These are phyloP conservation scores for Waltergamsia citrina DNA, from an alignment of 2,329 filamentous ascomycete species.

Conservation along the genomic window DNA sequence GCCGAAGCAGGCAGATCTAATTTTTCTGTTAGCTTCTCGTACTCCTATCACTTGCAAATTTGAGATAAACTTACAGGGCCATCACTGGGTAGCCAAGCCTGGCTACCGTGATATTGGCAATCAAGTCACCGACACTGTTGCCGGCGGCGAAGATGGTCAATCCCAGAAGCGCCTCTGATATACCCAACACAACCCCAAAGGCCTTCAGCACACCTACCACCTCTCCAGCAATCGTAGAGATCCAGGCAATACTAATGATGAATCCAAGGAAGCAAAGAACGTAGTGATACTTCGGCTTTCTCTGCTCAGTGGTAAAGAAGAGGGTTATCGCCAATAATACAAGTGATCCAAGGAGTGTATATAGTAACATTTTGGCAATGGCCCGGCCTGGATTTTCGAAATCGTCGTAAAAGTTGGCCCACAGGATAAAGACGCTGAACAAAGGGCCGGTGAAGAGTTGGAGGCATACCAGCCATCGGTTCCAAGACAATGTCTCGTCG, in stretches of 20 bases:
- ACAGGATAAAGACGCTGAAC: slow-evolving; percentile 70
- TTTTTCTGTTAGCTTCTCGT: slow-evolving; percentile 11
- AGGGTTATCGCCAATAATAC: slow-evolving; percentile 58
- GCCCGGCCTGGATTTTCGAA: slow-evolving; percentile 37
- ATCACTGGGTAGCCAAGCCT: slow-evolving; percentile 92
- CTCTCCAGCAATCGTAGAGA: slow-evolving; percentile 89
- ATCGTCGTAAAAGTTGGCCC: slow-evolving; percentile 56
- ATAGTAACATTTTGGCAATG: slow-evolving; percentile 48
- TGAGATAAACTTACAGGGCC: slow-evolving; percentile 51
- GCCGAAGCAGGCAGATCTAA: slow-evolving; percentile 83
- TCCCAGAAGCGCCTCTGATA: slow-evolving; percentile 89
- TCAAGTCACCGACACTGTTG: slow-evolving; percentile 87
- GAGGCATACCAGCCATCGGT: slow-evolving; percentile 77
- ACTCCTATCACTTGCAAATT: not conserved
- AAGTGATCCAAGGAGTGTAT: slow-evolving; percentile 60
- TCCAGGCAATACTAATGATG: slow-evolving; percentile 87
- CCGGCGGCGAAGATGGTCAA: slow-evolving; percentile 94
- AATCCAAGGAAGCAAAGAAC: slow-evolving; percentile 85
- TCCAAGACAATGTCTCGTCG: slow-evolving; percentile 57
- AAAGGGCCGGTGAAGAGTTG: slow-evolving; percentile 83
- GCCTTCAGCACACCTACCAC: slow-evolving; percentile 93
- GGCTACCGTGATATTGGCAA: slow-evolving; percentile 91
- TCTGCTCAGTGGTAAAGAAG: slow-evolving; percentile 55
- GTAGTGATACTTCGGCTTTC: slow-evolving; percentile 64
- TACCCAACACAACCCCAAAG: slow-evolving; percentile 81